These are phyloP conservation scores for Polytrichum formosum DNA, from an alignment of 225 moss, liverwort and hornwort species.

Conservation along the genomic window DNA sequence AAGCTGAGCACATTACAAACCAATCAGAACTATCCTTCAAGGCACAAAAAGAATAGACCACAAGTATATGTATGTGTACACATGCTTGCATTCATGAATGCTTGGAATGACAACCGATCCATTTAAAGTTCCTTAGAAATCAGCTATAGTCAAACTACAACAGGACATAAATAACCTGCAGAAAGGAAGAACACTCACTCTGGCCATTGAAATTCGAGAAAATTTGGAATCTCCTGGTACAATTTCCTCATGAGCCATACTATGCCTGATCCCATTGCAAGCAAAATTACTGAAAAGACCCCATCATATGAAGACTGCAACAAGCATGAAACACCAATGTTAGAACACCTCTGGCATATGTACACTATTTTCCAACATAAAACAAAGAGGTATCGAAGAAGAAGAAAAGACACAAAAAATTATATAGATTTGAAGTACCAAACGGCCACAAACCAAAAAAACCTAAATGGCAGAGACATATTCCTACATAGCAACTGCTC, in stretches of 20 bases:
- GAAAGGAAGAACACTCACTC: conserved; percentile 35
- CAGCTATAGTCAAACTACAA: too few species aligned
- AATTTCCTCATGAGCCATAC: conserved; percentile 44
- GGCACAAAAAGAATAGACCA: background rate
- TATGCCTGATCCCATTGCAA: conserved; percentile 34
- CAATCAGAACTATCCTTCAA: conserved; percentile 4
- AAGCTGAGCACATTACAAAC: conserved; percentile 24
- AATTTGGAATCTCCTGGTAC: conserved; percentile 34
- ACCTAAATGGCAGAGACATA: background rate
- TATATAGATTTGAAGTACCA: background rate
- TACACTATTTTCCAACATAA: too few species aligned
- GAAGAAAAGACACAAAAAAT: too few species aligned
- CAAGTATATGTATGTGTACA: background rate
- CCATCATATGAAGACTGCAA: conserved; percentile 61
- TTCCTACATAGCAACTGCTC: background rate
- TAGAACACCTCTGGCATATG: too few species aligned
- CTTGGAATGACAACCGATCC: too few species aligned
- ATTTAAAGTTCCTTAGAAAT: too few species aligned
- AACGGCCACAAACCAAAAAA: background rate
- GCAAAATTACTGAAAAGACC: conserved; percentile 37
- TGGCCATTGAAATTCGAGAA: conserved; percentile 34
- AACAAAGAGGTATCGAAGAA: too few species aligned
- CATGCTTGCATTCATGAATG: too few species aligned
- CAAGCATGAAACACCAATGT: conserved; percentile 12
- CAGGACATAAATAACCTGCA: background rate